Percentiles rank a stretch among this genome's conserved stretches.
Conservation (phyloP, 768 basidiomycete genomes). For the Obba rivulosa region DNA sequence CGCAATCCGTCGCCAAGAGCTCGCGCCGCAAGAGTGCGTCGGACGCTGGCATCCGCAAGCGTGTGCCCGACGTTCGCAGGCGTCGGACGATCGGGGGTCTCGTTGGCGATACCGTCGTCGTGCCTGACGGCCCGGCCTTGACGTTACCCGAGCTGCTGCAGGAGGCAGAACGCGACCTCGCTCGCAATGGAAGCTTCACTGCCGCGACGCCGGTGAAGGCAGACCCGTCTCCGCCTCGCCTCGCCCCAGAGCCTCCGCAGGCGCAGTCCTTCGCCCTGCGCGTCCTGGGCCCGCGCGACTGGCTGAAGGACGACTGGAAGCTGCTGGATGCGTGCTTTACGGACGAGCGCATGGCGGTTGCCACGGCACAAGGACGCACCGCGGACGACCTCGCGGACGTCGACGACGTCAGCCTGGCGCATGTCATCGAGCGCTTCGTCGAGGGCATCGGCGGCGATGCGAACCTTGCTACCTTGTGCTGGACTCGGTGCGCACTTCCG, state of each 20-base stretch:
- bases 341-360: conserved; percentile 56
- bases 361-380: conserved; percentile 22
- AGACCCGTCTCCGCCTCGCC: background rate
- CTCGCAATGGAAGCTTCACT: background rate
- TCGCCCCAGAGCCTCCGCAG: background rate
- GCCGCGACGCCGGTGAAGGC: background rate
- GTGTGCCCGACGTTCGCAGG: conserved; percentile 6
- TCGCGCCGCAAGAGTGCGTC: conserved; percentile 31
- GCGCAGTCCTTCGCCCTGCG: background rate
- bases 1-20: conserved; percentile 14
- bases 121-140: conserved; percentile 47
- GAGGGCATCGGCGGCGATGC: conserved; percentile 42
- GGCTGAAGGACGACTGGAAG: conserved; percentile 81
- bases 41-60: conserved; percentile 27
- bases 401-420: conserved; percentile 45
- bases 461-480: conserved; percentile 34
- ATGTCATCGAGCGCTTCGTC: conserved; percentile 59
- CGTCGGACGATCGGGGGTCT: conserved; percentile 35
- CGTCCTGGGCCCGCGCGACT: conserved; percentile 29
- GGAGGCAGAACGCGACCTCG: conserved; percentile 47
- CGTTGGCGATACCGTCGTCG: conserved; percentile 44
- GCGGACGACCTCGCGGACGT: conserved; percentile 42
- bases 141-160: conserved; percentile 52
- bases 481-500: conserved; percentile 47
- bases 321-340: conserved; percentile 73